Percentiles rank a stretch among this genome's conserved stretches.
Evolutionary conservation across 2,329 filamentous ascomycete species (phyloP).

Genomic region (Ophiocordyceps australis): DNA sequence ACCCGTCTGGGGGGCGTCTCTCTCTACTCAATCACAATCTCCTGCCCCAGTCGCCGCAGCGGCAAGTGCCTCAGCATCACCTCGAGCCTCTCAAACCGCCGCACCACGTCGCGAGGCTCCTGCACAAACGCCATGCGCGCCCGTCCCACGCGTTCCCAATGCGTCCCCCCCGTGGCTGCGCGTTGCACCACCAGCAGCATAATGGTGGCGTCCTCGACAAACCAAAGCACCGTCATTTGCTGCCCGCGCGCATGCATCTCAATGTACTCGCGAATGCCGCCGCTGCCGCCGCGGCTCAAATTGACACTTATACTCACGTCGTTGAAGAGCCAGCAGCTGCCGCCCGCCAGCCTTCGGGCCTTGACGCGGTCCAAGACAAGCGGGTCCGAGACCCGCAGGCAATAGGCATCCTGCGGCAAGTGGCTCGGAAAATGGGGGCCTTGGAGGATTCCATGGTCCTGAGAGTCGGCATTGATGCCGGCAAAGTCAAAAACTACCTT

Average conservation of each 20-base stretch:
- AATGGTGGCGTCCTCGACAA: constrained; percentile 14
- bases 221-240: constrained; percentile 17
- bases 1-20: no score
- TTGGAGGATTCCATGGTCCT: no score
- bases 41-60: constrained; percentile 12
- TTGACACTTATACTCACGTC: constrained; percentile 14
- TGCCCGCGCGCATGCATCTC: constrained; percentile 14
- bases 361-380: constrained; percentile 15
- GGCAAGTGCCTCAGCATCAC: constrained; percentile 13
- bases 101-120: constrained; percentile 13
- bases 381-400: constrained; percentile 13
- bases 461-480: constrained; percentile 4
- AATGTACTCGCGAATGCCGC: constrained; percentile 14
- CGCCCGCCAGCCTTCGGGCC: constrained; percentile 11
- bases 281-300: constrained; percentile 9
- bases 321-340: constrained; percentile 15
- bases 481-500: constrained; percentile 14
- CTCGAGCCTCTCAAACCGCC: constrained; percentile 11
- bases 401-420: constrained; percentile 9
- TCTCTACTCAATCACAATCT: constrained; percentile 13
- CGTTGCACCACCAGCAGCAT: constrained; percentile 15
- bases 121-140: constrained; percentile 15
- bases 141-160: constrained; percentile 16
- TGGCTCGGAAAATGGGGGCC: no score
- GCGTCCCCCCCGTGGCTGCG: constrained; percentile 3